Conservation (phyloP, 441 rosid species). For the Omphalea diandra region DNA sequence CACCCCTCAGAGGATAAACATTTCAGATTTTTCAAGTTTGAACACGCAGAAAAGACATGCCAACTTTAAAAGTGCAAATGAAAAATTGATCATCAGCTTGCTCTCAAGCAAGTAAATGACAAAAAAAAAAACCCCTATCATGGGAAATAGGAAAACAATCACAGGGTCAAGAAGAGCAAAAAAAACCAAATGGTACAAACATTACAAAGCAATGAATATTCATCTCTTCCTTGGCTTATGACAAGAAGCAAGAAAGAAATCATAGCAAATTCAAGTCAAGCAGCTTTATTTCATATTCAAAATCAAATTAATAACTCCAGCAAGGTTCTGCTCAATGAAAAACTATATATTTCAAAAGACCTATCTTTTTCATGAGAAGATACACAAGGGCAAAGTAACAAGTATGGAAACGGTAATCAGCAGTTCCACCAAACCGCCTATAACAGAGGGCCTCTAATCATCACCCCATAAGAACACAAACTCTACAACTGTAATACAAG, state of each 20-base stretch:
- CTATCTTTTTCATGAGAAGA: neutral
- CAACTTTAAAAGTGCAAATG: neutral
- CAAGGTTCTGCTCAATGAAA: neutral
- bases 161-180: neutral
- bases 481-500: too few relatives aligned
- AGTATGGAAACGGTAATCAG: neutral
- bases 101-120: neutral
- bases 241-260: too few relatives aligned
- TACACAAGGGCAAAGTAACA: too few relatives aligned
- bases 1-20: too few relatives aligned
- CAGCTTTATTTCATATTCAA: neutral
- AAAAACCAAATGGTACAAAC: neutral
- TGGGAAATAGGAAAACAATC: neutral
- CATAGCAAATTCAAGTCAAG: too few relatives aligned
- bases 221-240: too few relatives aligned
- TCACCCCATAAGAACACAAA: too few relatives aligned
- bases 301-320: neutral
- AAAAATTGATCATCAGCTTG: too few relatives aligned
- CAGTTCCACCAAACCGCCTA: neutral
- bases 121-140: neutral
- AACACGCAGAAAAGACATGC: neutral
- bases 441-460: neutral
- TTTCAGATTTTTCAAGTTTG: neutral
- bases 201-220: too few relatives aligned
- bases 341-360: neutral